phyloP scores from a whole-genome alignment of 2,329 filamentous ascomycete species.

The Xenosphaeropsis pyriputrescens region DNA sequence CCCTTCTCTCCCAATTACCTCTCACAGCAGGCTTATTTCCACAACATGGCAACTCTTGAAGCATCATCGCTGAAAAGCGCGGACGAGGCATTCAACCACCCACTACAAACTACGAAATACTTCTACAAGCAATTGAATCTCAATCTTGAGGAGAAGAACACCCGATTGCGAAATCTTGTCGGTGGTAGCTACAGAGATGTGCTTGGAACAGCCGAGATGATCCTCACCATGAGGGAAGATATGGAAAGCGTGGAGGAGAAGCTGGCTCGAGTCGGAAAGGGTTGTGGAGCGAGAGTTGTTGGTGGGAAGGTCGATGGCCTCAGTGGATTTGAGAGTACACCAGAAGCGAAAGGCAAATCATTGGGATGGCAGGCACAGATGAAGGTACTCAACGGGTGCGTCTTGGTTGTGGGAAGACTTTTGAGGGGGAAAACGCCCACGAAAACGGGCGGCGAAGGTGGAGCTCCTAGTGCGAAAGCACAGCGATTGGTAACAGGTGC shows the following conservation, averaged over 20 bases:
- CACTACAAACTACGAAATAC: too few species aligned
- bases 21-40: too few species aligned
- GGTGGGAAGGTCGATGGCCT: slow-evolving; percentile 49
- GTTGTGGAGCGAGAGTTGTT: slow-evolving; percentile 61
- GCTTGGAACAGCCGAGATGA: slow-evolving; percentile 84
- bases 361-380: slow-evolving; percentile 23
- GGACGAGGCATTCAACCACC: too few species aligned
- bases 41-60: too few species aligned
- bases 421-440: slow-evolving; percentile 20
- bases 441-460: slow-evolving; percentile 15
- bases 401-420: slow-evolving; percentile 30
- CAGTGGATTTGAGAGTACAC: slow-evolving; percentile 25
- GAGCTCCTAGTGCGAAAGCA: slow-evolving; percentile 4
- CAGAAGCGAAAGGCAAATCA: slow-evolving; percentile 8
- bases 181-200: slow-evolving; percentile 71
- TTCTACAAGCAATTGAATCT: slow-evolving; percentile 28
- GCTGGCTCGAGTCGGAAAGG: slow-evolving; percentile 56
- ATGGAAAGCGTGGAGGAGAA: slow-evolving; percentile 61
- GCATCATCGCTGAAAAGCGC: too few species aligned
- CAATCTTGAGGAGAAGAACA: slow-evolving; percentile 46
- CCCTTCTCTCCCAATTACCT: too few species aligned
- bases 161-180: slow-evolving; percentile 47
- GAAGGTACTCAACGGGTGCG: slow-evolving; percentile 36
- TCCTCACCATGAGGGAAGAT: slow-evolving; percentile 73
- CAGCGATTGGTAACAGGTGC: slow-evolving; percentile 40